A percentile compares a stretch with the other conserved stretches of the same genome.
These are phyloP conservation scores for Fusarium sp. DNA, from an alignment of 2,329 filamentous ascomycete species.

Conservation along the genomic window DNA sequence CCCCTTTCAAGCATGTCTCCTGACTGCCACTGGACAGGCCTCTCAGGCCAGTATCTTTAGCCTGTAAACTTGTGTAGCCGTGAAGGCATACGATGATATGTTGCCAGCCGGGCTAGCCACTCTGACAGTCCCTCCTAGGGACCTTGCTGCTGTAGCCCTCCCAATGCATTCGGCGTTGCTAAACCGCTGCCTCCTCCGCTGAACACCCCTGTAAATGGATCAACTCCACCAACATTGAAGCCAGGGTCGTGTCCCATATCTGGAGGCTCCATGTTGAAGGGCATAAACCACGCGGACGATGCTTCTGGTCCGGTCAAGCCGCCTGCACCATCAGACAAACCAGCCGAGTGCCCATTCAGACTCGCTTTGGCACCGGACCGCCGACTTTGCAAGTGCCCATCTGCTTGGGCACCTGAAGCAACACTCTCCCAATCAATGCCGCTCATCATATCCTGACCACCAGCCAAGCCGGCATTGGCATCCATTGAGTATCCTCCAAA, in stretches of 20 bases:
- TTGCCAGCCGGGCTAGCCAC: conserved; percentile 14
- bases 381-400: conserved; percentile 41
- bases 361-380: conserved; percentile 45
- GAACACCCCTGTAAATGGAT: conserved; percentile 62
- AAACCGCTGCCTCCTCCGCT: conserved; percentile 51
- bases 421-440: conserved; percentile 57
- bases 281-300: conserved; percentile 86
- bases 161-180: conserved; percentile 49
- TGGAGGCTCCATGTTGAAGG: conserved; percentile 88
- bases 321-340: conserved; percentile 33
- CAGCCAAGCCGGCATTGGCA: conserved; percentile 49
- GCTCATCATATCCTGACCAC: conserved; percentile 53
- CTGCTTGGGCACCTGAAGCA: conserved; percentile 45
- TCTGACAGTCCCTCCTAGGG: conserved; percentile 39
- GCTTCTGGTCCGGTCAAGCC: conserved; percentile 54
- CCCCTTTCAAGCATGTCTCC: background rate
- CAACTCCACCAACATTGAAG: conserved; percentile 54
- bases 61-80: conserved; percentile 13
- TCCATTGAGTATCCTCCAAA: conserved; percentile 75
- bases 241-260: conserved; percentile 62
- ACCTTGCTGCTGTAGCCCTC: conserved; percentile 46
- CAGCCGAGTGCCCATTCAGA: conserved; percentile 43
- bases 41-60: conserved; percentile 11
- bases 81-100: conserved; percentile 18
- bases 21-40: background rate